Base-by-base conservation (phyloP, 768 basidiomycete genomes). In the Lentinula aciculospora region DNA sequence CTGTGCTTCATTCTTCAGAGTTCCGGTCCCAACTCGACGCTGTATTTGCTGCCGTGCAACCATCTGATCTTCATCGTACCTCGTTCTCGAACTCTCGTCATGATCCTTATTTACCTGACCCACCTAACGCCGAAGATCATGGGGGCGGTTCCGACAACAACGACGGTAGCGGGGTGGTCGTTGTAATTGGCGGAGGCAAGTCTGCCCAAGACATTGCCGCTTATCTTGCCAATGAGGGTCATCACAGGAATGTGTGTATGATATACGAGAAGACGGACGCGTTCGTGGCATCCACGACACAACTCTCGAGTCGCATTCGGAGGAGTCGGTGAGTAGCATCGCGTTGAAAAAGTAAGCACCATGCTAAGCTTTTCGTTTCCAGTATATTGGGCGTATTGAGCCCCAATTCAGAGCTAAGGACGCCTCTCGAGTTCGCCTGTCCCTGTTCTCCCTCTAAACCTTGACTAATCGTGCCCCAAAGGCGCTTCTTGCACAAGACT, bases 111-210 rank as follows among this genome's bases (percentile, higher is more conserved):
- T 12, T 34, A 34, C 49, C 49, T 5, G 15, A 50, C 19, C 15
- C 28, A 5, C 6, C 31, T 3, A 29, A 10, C 28, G 32, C 32
- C 28, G 29, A 23, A 10, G 32, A 50, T 21, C 49, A 50, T 50
- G 29, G 5, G 13, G 32, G 19, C 4, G 17, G 49, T 23, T 28
- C 44, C 9, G 5, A 46, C 5, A 21, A 48, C 4, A 51, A 63
- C 15, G 58, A 61, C 7, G 49, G 65, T 4, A 55, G 51, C 10
- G 69, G 66, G 15, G 65, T 72, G 0, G 69, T 80, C 4, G 71
- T 86, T 0, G 71, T 88, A 1, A 69, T 86, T 2, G 86, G 86
- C 3, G 82, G 85, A 31, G 85, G 86, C 4, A 87, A 81, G 65
- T 87, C 86, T 4, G 83, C 84, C 0, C 81, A 83, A 71, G 86